These are phyloP conservation scores for Hyphodiscus sp. DNA, from an alignment of 2,329 filamentous ascomycete species.

Conservation along the genomic window DNA sequence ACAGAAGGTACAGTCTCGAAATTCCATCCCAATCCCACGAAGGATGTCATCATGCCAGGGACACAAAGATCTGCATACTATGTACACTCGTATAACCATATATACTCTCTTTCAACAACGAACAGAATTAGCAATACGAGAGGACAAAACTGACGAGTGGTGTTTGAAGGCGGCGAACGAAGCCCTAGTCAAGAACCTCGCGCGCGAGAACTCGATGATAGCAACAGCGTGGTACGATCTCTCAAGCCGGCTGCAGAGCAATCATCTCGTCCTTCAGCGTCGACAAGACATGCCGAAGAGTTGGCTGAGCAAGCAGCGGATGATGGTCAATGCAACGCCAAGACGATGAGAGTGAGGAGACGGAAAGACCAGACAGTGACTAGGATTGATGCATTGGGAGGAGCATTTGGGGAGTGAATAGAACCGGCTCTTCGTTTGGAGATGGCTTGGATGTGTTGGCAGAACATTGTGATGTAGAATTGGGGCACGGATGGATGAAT, in stretches of 20 bases:
- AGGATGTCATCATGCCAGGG: slow-evolving; percentile 3
- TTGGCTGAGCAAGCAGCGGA: slow-evolving; percentile 79
- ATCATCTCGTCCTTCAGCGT: slow-evolving; percentile 71
- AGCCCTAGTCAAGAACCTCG: slow-evolving; percentile 48
- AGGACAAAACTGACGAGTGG: slow-evolving; percentile 5
- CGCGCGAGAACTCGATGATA: slow-evolving; percentile 73
- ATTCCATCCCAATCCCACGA: slow-evolving; percentile 6
- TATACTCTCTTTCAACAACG: background rate
- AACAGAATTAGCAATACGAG: background rate
- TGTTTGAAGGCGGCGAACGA: slow-evolving; percentile 25
- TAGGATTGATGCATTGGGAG: background rate
- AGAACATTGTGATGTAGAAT: background rate
- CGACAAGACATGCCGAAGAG: slow-evolving; percentile 69
- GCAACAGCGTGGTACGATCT: slow-evolving; percentile 84
- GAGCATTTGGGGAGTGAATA: background rate
- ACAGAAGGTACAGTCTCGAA: slow-evolving; percentile 25
- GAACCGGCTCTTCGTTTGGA: background rate
- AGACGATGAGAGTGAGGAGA: slow-evolving; percentile 18
- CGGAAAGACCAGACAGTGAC: background rate
- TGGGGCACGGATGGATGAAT: background rate
- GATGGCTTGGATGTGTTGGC: background rate
- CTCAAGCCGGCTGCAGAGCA: slow-evolving; percentile 71
- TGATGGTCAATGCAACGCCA: slow-evolving; percentile 49
- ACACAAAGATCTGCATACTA: slow-evolving; percentile 1
- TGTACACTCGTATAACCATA: background rate